Evolutionary conservation across 805 yeast genomes (phyloP), one percentile per base, ranked within the genome.

Genomic region (Yarrowia divulgata): DNA sequence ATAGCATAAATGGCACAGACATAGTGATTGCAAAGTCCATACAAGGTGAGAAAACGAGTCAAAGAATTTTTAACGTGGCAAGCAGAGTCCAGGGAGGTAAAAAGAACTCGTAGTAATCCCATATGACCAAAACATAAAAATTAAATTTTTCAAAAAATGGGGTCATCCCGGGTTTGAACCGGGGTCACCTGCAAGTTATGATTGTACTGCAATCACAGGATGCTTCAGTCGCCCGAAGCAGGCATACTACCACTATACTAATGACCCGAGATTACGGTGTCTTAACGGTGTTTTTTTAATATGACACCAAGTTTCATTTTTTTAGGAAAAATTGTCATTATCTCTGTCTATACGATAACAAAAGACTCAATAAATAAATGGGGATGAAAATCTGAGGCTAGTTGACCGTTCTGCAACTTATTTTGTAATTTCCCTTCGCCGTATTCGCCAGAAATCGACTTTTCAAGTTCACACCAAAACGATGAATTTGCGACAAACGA

Each of bases 151-250:
- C 45, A 73, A 74, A 75, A 75, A 69, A 29, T 46, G 78, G 78
- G 78, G 78, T 76, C 77, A 75, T 75, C 78, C 78, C 78, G 78
- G 78, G 76, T 74, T 75, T 77, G 78, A 75, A 74, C 78, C 78
- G 78, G 78, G 78, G 78, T 75, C 78, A 72, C 78, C 78, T 76
- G 78, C 78, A 75, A 74, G 71, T 73, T 63, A 63, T 49, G 68
- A 63, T 63, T 63, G 55, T 60, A 19, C 29, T 18, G 67, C 68
- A 63, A 63, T 49, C 68, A 63, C 57, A 63, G 68, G 66, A 63
- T 48, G 57, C 57, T 63, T 49, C 55, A 63, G 55, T 63, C 68
- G 57, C 68, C 68, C 68, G 68, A 63, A 63, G 68, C 68, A 63
- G 68, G 68, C 68, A 63, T 63, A 63, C 68, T 63, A 63, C 68